Evolutionary conservation across 768 basidiomycete species (phyloP).

Genomic region (Paxillus rubicundulus): DNA sequence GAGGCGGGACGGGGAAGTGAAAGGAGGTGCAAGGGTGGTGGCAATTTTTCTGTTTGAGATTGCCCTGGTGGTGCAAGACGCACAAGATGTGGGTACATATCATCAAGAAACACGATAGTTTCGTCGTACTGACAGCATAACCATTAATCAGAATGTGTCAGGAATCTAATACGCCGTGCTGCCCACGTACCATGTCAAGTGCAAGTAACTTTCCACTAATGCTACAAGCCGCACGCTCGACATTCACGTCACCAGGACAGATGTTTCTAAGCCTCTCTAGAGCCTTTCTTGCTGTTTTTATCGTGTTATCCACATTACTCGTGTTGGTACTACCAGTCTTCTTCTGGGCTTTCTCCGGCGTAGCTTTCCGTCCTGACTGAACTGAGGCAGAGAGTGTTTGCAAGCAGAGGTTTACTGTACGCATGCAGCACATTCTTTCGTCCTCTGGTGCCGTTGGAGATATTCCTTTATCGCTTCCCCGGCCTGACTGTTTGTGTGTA

Average conservation of each 20-base stretch:
- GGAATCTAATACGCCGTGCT: neutral
- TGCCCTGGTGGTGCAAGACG: conserved; percentile 1
- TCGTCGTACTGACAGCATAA: conserved; percentile 47
- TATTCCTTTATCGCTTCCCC: neutral
- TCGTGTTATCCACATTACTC: conserved; percentile 36
- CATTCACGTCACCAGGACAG: conserved; percentile 50
- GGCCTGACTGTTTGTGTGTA: conserved; percentile 30
- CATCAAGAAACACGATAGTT: conserved; percentile 44
- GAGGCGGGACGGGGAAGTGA: conserved; percentile 44
- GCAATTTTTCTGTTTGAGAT: neutral
- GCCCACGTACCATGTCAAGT: conserved; percentile 64
- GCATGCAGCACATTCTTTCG: conserved; percentile 51
- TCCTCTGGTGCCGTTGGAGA: conserved; percentile 30
- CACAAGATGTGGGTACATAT: conserved; percentile 45
- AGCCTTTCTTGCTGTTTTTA: conserved; percentile 39
- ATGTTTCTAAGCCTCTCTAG: conserved; percentile 47
- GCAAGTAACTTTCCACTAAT: conserved; percentile 64
- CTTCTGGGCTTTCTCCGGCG: conserved; percentile 24
- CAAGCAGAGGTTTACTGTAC: conserved; percentile 57
- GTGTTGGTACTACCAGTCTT: conserved; percentile 22
- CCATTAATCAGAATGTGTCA: neutral
- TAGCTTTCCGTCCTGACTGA: conserved; percentile 61
- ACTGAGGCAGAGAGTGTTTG: conserved; percentile 51
- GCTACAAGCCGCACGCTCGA: conserved; percentile 72
- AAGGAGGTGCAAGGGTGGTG: conserved; percentile 29